Base-by-base conservation (phyloP, 2,329 filamentous ascomycete species). In the Hyphodiscus sp. region DNA sequence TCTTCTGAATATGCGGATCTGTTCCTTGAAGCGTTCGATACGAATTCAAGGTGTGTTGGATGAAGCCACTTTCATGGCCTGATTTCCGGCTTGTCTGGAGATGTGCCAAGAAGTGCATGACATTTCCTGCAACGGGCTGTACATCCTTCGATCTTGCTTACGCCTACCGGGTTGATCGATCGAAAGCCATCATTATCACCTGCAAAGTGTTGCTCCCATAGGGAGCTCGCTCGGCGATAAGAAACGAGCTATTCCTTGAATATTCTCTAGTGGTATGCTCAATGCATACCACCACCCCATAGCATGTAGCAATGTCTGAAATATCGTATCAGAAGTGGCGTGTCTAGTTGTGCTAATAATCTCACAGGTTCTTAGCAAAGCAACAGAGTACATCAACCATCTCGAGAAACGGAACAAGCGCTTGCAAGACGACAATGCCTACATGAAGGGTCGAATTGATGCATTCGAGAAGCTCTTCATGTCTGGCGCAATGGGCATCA, bases 371-470 rank as follows among this genome's bases (percentile, higher is more conserved):
- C 74, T 97, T 44, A 91, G 89, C 60, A 97, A 97, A 70, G 92
- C 92, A 2, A 96, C 92, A 6, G 92, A 97, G 68, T 97, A 97
- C 63, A 97, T 97, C 61, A 82, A 86, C 41, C 91, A 97, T 71
- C 74, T 97, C 1, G 92, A 97, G 70, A 95, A 95, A 73, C 84
- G 91, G 13, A 95, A 95, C 64, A 87, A 84, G 60, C 83, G 87
- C 6, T 74, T 96, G 10, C 75, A 85, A 50, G 89, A 95, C 45
- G 91, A 97, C 68, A 91, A 96, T 65, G 78, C 74, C 29, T 81
- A 81, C 15, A 81, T 96, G 73, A 91, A 92, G 69, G 82, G 83
- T 45, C 82, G 89, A 29, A 81, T 96, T 41, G 82, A 85, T 38
- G 83, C 83, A 0, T 86, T 86, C 54, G 83, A 86, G 66, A 92